phyloP scores from a whole-genome alignment of 495 filamentous ascomycete genomes.

The Filosporella fistucella region DNA sequence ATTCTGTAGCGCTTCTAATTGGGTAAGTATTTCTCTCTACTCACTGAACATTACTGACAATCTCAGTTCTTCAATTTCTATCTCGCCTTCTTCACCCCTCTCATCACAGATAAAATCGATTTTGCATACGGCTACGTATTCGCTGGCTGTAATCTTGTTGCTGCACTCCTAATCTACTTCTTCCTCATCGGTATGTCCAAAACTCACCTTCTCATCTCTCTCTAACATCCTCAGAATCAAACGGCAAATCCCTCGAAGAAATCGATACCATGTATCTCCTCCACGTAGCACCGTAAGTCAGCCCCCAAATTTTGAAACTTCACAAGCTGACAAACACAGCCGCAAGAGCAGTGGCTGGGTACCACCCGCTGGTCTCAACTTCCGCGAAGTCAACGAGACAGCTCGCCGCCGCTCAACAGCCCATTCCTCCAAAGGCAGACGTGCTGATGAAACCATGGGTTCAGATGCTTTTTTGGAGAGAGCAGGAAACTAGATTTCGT shows the following conservation, averaged over 20 bases:
- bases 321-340: too few relatives aligned
- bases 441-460: too few relatives aligned
- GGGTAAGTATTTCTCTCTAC: constrained; percentile 49
- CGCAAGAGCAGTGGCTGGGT: too few relatives aligned
- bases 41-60: constrained; percentile 41
- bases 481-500: too few relatives aligned
- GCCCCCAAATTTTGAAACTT: too few relatives aligned
- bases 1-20: constrained; percentile 74
- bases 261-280: constrained; percentile 75
- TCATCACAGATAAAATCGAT: constrained; percentile 60
- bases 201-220: too few relatives aligned
- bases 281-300: constrained; percentile 34
- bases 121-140: constrained; percentile 78
- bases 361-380: too few relatives aligned
- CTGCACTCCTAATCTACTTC: constrained; percentile 61
- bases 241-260: constrained; percentile 65
- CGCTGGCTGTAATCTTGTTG: constrained; percentile 59
- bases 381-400: too few relatives aligned
- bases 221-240: too few relatives aligned
- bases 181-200: constrained; percentile 73
- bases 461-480: too few relatives aligned
- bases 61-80: constrained; percentile 57
- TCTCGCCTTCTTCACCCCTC: constrained; percentile 76
- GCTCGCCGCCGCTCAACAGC: too few relatives aligned
- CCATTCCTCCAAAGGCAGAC: too few relatives aligned